A percentile compares a stretch with the other conserved stretches of the same genome.
phyloP scores from a whole-genome alignment of 352 stramenopile species.

The Phytophthora nicotianae region DNA sequence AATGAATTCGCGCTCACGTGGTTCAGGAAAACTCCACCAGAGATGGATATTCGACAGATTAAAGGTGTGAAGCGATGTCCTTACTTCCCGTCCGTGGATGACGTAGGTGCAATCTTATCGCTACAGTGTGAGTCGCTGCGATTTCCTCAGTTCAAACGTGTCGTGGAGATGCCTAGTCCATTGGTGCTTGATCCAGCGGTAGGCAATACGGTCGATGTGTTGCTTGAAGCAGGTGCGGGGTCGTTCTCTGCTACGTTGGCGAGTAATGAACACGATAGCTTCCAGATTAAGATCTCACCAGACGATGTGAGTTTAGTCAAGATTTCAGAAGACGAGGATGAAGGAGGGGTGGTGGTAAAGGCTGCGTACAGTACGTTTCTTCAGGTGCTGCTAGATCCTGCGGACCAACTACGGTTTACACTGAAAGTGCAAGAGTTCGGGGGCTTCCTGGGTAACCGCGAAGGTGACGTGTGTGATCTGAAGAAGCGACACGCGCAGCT shows the following conservation, averaged over 20 bases:
- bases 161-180: conserved; percentile 55
- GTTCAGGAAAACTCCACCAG: conserved; percentile 62
- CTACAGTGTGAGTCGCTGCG: conserved; percentile 69
- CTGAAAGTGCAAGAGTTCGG: conserved; percentile 82
- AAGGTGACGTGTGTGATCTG: conserved; percentile 66
- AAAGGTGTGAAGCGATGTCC: conserved; percentile 56
- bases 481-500: conserved; percentile 50
- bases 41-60: conserved; percentile 69
- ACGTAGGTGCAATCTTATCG: conserved; percentile 62
- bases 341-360: conserved; percentile 64
- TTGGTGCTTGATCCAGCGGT: conserved; percentile 69
- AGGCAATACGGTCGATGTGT: conserved; percentile 69
- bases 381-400: conserved; percentile 75
- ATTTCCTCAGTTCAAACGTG: conserved; percentile 59
- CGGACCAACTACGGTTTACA: conserved; percentile 66
- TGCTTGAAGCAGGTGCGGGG: conserved; percentile 68
- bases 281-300: conserved; percentile 77
- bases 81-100: conserved; percentile 77
- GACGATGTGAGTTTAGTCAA: conserved; percentile 65
- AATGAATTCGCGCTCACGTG: conserved; percentile 68
- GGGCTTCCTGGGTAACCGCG: conserved; percentile 65
- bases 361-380: conserved; percentile 61
- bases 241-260: conserved; percentile 82
- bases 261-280: conserved; percentile 81
- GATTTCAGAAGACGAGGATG: conserved; percentile 73